phyloP scores from a whole-genome alignment of 2,329 filamentous ascomycete species.

The Corinectria fuckeliana region DNA sequence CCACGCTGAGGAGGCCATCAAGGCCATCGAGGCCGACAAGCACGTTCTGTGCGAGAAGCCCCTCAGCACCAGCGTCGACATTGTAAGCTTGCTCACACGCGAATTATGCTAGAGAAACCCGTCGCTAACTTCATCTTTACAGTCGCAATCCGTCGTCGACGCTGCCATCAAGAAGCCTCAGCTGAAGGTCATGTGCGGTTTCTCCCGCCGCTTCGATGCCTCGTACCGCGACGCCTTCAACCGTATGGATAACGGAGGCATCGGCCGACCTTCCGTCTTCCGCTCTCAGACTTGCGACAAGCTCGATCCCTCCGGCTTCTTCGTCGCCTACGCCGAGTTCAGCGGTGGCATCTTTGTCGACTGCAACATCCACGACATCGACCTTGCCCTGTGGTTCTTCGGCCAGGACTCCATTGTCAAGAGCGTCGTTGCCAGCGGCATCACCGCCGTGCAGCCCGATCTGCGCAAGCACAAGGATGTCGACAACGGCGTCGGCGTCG shows the following conservation, averaged over 20 bases:
- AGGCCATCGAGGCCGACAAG: conserved; percentile 36
- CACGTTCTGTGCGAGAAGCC: conserved; percentile 39
- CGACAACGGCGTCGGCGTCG: conserved; percentile 55
- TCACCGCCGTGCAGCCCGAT: conserved; percentile 42
- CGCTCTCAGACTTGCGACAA: conserved; percentile 74
- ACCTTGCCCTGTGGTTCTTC: conserved; percentile 45
- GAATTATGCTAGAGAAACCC: not conserved
- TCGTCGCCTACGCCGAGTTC: conserved; percentile 70
- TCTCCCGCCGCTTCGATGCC: conserved; percentile 61
- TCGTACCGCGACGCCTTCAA: conserved; percentile 67
- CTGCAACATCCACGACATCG: conserved; percentile 73
- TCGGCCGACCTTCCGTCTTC: conserved; percentile 67
- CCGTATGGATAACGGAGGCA: conserved; percentile 58
- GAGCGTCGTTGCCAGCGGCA: conserved; percentile 41
- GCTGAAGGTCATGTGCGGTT: conserved; percentile 65
- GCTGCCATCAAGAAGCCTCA: conserved; percentile 62
- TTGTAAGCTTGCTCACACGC: conserved; percentile 49
- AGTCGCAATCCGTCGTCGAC: conserved; percentile 67
- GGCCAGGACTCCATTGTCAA: conserved; percentile 42
- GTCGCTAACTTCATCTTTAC: conserved; percentile 7
- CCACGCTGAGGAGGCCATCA: conserved; percentile 37
- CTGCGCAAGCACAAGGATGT: conserved; percentile 42
- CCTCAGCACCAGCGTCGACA: conserved; percentile 50
- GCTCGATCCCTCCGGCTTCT: conserved; percentile 70
- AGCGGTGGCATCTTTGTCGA: conserved; percentile 75